Evolutionary conservation across 1,284 basidiomycete species (phyloP).

Genomic region (Caloboletus inedulis): DNA sequence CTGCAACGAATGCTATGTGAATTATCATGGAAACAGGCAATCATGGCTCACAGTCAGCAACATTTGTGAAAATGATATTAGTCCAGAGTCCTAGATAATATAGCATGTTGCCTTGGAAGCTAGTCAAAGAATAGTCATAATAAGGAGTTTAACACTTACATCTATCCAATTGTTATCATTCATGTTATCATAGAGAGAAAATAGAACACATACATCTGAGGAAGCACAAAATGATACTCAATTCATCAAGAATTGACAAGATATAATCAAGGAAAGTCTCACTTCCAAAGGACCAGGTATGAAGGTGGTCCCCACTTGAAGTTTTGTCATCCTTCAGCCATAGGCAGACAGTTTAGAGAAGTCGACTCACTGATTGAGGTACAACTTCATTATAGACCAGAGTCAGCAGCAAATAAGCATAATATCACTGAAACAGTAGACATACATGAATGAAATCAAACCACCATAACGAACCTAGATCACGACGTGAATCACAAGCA

Average conservation of each 20-base stretch:
- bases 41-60: constrained; percentile 6
- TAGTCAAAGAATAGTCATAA: background rate
- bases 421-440: background rate
- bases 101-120: background rate
- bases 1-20: background rate
- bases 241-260: too few relatives aligned
- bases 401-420: background rate
- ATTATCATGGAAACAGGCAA: background rate
- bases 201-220: constrained; percentile 5
- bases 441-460: constrained; percentile 1
- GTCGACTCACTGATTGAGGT: background rate
- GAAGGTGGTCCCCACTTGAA: constrained; percentile 3
- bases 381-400: background rate
- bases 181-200: background rate
- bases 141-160: background rate
- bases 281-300: constrained; percentile 9
- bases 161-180: background rate
- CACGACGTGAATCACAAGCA: background rate
- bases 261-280: background rate
- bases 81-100: background rate
- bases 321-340: background rate
- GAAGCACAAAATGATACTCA: too few relatives aligned
- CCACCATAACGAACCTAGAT: constrained; percentile 11
- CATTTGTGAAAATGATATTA: background rate
- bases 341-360: too few relatives aligned